phyloP scores from a whole-genome alignment of 441 rosid species.

The Gossypium davidsonii region DNA sequence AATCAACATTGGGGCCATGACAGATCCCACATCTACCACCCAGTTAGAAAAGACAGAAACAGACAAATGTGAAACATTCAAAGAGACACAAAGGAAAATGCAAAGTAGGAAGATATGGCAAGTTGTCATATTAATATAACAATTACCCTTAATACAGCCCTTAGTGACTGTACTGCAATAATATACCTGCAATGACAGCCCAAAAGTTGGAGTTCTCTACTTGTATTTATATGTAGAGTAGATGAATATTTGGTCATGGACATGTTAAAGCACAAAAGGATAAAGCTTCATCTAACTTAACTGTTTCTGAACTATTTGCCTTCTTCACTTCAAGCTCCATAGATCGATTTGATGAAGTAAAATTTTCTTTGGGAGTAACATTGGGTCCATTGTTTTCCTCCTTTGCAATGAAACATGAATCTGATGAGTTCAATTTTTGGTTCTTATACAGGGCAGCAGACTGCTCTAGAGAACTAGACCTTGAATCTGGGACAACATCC shows the following conservation, averaged over 20 bases:
- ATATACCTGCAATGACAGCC: not conserved
- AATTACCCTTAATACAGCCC: not conserved
- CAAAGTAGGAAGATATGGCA: not conserved
- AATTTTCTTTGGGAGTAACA: constrained; percentile 14
- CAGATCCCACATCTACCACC: not conserved
- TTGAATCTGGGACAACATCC: constrained; percentile 24
- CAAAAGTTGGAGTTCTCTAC: constrained; percentile 2
- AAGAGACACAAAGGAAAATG: not conserved
- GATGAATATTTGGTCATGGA: constrained; percentile 1
- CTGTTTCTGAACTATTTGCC: constrained; percentile 19
- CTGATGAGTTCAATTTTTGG: constrained; percentile 16
- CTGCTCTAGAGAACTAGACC: constrained; percentile 23
- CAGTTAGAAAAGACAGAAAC: not conserved
- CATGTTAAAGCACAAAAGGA: constrained; percentile 9
- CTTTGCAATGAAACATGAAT: constrained; percentile 18
- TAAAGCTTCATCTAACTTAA: constrained; percentile 25
- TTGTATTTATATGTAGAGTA: not conserved
- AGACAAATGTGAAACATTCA: not conserved
- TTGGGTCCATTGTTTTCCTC: constrained; percentile 26
- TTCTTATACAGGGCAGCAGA: constrained; percentile 19
- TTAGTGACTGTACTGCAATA: not conserved
- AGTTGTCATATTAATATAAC: constrained; percentile 7
- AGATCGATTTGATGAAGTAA: constrained; percentile 14
- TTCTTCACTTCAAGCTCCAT: constrained; percentile 29
- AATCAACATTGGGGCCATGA: constrained; percentile 27